Percentiles rank a stretch among this genome's conserved stretches.
Conservation (phyloP, 2,329 filamentous ascomycete species). For the Ambrosiella xylebori region DNA sequence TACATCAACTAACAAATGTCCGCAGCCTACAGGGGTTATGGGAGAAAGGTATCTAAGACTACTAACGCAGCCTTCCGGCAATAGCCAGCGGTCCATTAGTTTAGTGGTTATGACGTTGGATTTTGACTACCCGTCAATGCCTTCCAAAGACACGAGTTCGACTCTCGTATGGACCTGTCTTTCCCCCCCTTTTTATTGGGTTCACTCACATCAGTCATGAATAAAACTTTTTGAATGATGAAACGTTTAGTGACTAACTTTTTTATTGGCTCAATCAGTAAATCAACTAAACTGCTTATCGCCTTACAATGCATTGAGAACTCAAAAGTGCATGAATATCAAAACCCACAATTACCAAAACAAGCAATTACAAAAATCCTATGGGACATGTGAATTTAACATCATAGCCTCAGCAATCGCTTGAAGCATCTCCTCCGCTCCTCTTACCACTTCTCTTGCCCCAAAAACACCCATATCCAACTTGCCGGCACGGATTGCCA, state of each 20-base stretch:
- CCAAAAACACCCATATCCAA: slow-evolving; percentile 8
- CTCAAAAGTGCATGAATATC: no score
- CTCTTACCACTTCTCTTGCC: background rate
- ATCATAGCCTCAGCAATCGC: background rate
- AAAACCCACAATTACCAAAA: no score
- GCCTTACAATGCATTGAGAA: no score
- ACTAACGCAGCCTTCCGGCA: background rate
- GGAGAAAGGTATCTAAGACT: no score
- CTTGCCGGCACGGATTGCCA: background rate
- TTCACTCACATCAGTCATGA: no score
- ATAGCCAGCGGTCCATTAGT: background rate
- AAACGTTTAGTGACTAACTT: no score
- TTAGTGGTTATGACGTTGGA: slow-evolving; percentile 8
- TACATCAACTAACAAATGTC: no score
- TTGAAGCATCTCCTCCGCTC: background rate
- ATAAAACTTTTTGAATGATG: no score
- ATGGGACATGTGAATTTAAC: background rate
- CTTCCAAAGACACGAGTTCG: slow-evolving; percentile 7
- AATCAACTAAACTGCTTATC: no score
- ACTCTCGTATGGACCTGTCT: slow-evolving; percentile 3
- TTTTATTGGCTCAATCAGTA: no score
- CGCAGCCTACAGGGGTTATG: no score
- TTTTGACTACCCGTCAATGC: background rate
- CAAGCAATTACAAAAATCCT: no score
- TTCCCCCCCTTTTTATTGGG: background rate